phyloP scores from a whole-genome alignment of 441 rosid species.

The Adansonia madagascariensis region DNA sequence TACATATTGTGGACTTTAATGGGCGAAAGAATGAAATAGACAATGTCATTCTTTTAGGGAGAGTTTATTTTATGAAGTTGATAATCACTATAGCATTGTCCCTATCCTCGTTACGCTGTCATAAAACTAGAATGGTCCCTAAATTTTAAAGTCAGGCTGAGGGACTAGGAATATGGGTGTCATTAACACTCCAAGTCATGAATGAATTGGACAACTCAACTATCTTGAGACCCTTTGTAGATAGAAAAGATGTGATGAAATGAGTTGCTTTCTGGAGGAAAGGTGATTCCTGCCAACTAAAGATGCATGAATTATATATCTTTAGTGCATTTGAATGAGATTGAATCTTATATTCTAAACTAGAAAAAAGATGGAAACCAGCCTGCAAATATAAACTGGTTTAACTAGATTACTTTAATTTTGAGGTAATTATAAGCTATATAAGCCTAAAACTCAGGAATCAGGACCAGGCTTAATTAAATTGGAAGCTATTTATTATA shows the following conservation, averaged over 20 bases:
- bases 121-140: constrained; percentile 32
- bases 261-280: constrained; percentile 15
- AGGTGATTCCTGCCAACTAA: constrained; percentile 25
- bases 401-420: neutral
- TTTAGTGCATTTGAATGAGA: neutral
- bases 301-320: constrained; percentile 19
- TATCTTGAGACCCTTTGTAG: constrained; percentile 17
- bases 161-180: constrained; percentile 32
- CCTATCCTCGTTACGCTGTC: neutral
- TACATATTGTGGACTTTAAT: too few relatives aligned
- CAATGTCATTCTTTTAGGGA: constrained; percentile 30
- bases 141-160: constrained; percentile 16
- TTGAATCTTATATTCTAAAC: neutral
- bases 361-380: neutral
- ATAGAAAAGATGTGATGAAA: neutral
- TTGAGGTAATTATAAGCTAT: neutral
- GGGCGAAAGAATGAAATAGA: neutral
- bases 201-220: constrained; percentile 42
- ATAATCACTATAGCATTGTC: constrained; percentile 13
- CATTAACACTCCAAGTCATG: constrained; percentile 30
- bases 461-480: neutral
- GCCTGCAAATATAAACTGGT: neutral
- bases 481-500: neutral
- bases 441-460: neutral
- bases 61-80: constrained; percentile 18